A percentile compares a stretch with the other conserved stretches of the same genome.
phyloP scores from a whole-genome alignment of 2,329 filamentous ascomycete genomes.

The Xylariaceae sp. region DNA sequence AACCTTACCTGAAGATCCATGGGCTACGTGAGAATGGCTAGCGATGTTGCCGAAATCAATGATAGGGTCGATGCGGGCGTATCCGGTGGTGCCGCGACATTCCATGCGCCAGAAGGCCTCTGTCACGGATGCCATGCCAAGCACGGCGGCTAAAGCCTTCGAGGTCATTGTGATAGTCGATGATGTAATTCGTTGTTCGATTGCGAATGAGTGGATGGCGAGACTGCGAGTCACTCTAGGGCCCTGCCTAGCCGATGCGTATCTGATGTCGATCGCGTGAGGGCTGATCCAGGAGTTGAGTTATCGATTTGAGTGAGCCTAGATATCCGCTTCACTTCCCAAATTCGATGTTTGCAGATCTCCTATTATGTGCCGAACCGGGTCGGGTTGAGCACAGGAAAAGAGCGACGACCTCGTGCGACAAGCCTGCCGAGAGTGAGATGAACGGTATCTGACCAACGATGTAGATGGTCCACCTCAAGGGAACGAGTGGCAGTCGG shows the following conservation, averaged over 20 bases:
- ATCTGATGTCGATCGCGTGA: neutral
- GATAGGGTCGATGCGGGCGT: constrained; percentile 74
- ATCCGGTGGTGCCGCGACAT: constrained; percentile 65
- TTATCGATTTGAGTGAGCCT: neutral
- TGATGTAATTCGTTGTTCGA: neutral
- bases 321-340: neutral
- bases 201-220: neutral
- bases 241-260: neutral
- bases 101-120: constrained; percentile 87
- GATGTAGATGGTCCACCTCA: constrained; percentile 4
- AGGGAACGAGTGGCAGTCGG: constrained; percentile 7
- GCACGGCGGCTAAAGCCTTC: constrained; percentile 29
- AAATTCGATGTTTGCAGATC: neutral
- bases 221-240: neutral
- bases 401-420: too few relatives aligned
- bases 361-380: neutral
- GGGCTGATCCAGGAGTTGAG: neutral
- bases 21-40: constrained; percentile 68
- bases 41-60: constrained; percentile 57
- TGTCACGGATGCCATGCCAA: constrained; percentile 37
- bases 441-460: too few relatives aligned
- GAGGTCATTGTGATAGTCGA: constrained; percentile 19
- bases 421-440: too few relatives aligned
- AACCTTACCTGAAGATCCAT: constrained; percentile 70
- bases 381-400: too few relatives aligned